Percentiles rank a stretch among this genome's conserved stretches.
Conservation (phyloP, 352 stramenopile species). For the Globisporangium radiosum region DNA sequence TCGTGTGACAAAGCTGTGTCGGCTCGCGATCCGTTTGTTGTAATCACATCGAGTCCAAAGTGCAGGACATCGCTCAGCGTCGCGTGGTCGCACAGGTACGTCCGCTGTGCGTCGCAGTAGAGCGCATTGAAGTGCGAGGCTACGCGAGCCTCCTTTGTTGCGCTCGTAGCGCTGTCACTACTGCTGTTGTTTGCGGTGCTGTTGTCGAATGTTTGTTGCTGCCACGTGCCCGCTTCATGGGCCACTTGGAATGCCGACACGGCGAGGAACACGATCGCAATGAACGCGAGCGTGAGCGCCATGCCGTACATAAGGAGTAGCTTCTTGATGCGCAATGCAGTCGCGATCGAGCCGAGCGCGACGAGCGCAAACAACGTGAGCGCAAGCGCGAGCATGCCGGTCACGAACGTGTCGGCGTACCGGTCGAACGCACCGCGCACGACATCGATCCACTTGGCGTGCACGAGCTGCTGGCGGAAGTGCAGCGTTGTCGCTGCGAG, state of each 20-base stretch:
- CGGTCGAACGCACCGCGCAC: slow-evolving; percentile 7
- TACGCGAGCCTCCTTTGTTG: slow-evolving; percentile 6
- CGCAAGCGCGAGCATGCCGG: slow-evolving; percentile 6
- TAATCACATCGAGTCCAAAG: slow-evolving; percentile 1
- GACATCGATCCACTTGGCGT: slow-evolving; percentile 9
- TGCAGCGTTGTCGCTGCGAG: slow-evolving; percentile 4
- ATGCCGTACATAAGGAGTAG: slow-evolving; percentile 10
- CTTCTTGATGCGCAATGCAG: slow-evolving; percentile 5
- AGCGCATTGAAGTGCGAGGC: slow-evolving; percentile 8
- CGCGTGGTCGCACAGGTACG: slow-evolving; percentile 10
- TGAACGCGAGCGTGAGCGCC: slow-evolving; percentile 6
- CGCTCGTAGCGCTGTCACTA: not conserved
- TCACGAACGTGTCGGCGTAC: slow-evolving; percentile 8
- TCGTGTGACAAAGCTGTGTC: not conserved
- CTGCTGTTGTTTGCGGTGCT: not conserved
- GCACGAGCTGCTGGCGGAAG: slow-evolving; percentile 5
- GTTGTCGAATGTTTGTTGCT: not conserved
- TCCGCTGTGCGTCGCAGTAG: slow-evolving; percentile 12
- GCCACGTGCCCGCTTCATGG: slow-evolving; percentile 3
- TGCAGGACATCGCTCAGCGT: slow-evolving; percentile 10
- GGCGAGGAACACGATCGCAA: slow-evolving; percentile 8
- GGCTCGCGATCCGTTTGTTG: not conserved
- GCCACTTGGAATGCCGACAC: slow-evolving; percentile 10
- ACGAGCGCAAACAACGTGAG: slow-evolving; percentile 5
- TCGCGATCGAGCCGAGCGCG: slow-evolving; percentile 7